Evolutionary conservation across 805 yeast species (phyloP).

Genomic region (Kluyveromyces wickerhamii): DNA sequence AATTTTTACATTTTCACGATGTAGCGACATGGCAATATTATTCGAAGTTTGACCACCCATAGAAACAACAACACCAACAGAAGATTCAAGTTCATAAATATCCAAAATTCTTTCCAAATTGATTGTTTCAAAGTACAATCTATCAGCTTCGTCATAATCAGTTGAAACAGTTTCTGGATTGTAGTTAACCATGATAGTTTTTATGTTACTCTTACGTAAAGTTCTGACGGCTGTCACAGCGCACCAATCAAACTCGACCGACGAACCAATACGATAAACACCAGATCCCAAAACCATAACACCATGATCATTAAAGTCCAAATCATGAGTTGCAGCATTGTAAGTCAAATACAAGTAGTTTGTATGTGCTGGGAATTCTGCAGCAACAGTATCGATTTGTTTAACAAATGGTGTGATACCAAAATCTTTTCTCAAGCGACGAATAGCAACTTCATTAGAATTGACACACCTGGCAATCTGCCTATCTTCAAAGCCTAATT

Average conservation of each 20-base stretch:
- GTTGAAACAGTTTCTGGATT: conserved; percentile 99
- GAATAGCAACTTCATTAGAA: conserved; percentile 87
- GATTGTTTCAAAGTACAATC: conserved; percentile 92
- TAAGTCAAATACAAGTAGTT: conserved; percentile 92
- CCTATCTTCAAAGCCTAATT: conserved; percentile 93
- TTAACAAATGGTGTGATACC: conserved; percentile 89
- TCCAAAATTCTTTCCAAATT: conserved; percentile 91
- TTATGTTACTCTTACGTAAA: conserved; percentile 72
- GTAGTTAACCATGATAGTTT: conserved; percentile 95
- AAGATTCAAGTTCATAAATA: conserved; percentile 85
- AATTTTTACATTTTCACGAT: conserved; percentile 90
- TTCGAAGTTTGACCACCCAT: conserved; percentile 99
- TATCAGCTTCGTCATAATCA: conserved; percentile 96
- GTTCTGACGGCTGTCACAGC: conserved; percentile 96
- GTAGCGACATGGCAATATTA: conserved; percentile 87
- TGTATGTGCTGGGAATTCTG: conserved; percentile 96
- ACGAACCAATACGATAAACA: conserved; percentile 97
- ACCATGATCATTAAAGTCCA: conserved; percentile 85
- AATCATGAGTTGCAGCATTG: conserved; percentile 83
- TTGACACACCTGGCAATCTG: conserved; percentile 85
- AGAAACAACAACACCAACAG: conserved; percentile 87
- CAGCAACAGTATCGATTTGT: conserved; percentile 97
- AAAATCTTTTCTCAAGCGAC: conserved; percentile 79
- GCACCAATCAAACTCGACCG: conserved; percentile 99
- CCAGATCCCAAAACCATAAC: conserved; percentile 96